Base-by-base conservation (phyloP, 148 eudicot species). In the Fagopyrum homotropicum region DNA sequence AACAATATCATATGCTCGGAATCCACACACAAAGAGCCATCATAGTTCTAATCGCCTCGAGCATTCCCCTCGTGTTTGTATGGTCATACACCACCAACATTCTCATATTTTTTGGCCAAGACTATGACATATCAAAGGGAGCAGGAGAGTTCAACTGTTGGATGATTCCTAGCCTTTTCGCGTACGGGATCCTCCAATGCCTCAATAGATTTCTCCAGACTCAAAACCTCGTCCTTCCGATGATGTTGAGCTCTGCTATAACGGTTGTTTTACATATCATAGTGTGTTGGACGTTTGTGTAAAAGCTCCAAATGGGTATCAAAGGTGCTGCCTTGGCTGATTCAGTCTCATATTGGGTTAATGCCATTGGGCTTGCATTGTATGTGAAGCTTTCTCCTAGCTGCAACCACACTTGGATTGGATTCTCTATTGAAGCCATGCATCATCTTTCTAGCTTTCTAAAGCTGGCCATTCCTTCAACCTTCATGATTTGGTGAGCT, bases 241-340 rank as follows among this genome's bases (percentile, higher is more conserved):
- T 87, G 87, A 78, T 83, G 86, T 16, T 82, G 30, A 56, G 72
- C 68, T 77, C 83, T 47, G 84, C 83, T 15, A 8, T 77, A 15
- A 79, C 89, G 0, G 80, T 82, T 43, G 16, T 79, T 54, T 48
- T 84, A 35, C 89, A 86, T 51, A 43, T 84, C 47, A 9, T 81
- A 4, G 7, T 79, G 9, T 86, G 87, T 64, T 86, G 87, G 89
- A 59, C 77, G 64, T 59, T 84, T 72, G 82, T 86, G 19, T 84
- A 71, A 30, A 69, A 72, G 54, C 17, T 81, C 35, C 82, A 66
- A 26, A 76, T 86, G 43, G 87, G 82, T 54, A 80, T 69, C 54
- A 80, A 22, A 75, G 89, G 89, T 45, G 89, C 89, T 44, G 89
- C 89, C 51, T 63, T 84, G 72, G 87, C 89, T 0, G 82, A 82